phyloP scores from a whole-genome alignment of 1,139 yeast genomes.

The Saccharomycopsis crataegensis region DNA sequence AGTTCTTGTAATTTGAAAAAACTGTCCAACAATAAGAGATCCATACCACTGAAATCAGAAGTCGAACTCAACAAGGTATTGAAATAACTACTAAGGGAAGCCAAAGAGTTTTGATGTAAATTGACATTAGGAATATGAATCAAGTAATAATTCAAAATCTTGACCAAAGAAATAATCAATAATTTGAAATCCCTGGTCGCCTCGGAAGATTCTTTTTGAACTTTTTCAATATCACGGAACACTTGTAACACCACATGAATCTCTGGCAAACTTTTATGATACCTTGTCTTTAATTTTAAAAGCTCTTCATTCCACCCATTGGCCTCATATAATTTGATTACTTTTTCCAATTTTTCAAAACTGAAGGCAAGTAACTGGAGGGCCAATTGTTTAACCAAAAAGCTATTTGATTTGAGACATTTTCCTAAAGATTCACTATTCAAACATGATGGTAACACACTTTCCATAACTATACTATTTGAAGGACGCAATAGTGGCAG shows the following conservation, averaged over 20 bases:
- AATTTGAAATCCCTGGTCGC: slow-evolving; percentile 32
- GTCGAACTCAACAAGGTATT: slow-evolving; percentile 9
- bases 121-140: slow-evolving; percentile 26
- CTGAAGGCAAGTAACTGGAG: slow-evolving; percentile 51
- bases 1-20: slow-evolving; percentile 32
- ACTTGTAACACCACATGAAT: slow-evolving; percentile 33
- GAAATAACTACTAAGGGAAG: slow-evolving; percentile 11
- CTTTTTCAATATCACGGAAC: slow-evolving; percentile 31
- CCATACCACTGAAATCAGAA: slow-evolving; percentile 37
- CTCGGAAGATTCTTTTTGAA: not conserved
- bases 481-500: slow-evolving; percentile 23
- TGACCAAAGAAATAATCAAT: slow-evolving; percentile 31
- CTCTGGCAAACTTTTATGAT: slow-evolving; percentile 43
- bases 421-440: slow-evolving; percentile 50
- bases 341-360: slow-evolving; percentile 42
- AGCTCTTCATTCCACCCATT: slow-evolving; percentile 35
- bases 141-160: slow-evolving; percentile 29
- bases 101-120: slow-evolving; percentile 1
- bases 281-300: slow-evolving; percentile 31
- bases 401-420: slow-evolving; percentile 47
- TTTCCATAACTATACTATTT: slow-evolving; percentile 37
- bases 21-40: slow-evolving; percentile 46
- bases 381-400: slow-evolving; percentile 58
- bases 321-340: slow-evolving; percentile 33
- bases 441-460: slow-evolving; percentile 61